Evolutionary conservation across 768 basidiomycete species (phyloP).

Genomic region (Russula brevipes): DNA sequence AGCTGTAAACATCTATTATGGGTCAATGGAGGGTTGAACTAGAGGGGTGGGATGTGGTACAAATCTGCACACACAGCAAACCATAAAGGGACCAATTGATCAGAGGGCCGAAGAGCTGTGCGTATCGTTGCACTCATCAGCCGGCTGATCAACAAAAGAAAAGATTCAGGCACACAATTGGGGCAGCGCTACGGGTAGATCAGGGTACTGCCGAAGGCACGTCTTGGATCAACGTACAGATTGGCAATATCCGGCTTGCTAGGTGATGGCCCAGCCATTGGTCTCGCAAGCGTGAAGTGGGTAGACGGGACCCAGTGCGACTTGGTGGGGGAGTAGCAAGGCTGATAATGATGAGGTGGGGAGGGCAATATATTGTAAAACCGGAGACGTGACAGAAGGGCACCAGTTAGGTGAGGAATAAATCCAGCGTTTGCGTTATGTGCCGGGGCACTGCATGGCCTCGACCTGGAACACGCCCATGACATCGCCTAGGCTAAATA

Average conservation of each 20-base stretch:
- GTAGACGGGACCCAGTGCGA: not conserved
- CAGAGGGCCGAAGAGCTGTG: constrained; percentile 17
- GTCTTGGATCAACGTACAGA: not conserved
- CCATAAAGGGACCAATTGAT: constrained; percentile 31
- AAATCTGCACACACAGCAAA: constrained; percentile 30
- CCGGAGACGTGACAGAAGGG: no score
- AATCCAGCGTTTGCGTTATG: no score
- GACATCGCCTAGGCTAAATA: no score
- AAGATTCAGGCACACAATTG: not conserved
- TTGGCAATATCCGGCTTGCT: not conserved
- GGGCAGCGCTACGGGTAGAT: not conserved
- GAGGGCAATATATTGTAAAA: no score
- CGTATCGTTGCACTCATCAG: not conserved
- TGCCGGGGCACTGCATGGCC: no score
- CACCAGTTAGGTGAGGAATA: no score
- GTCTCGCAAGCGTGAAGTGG: not conserved
- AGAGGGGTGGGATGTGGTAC: constrained; percentile 21
- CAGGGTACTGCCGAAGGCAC: not conserved
- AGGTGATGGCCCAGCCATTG: not conserved
- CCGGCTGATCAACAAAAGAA: not conserved
- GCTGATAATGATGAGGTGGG: no score
- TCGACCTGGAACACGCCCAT: no score
- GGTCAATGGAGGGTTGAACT: not conserved
- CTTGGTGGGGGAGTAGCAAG: no score
- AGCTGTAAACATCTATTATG: not conserved